Evolutionary conservation across 257 asterid species (phyloP), one percentile per base, ranked within the genome.

Genomic region (Eucommia ulmoides): DNA sequence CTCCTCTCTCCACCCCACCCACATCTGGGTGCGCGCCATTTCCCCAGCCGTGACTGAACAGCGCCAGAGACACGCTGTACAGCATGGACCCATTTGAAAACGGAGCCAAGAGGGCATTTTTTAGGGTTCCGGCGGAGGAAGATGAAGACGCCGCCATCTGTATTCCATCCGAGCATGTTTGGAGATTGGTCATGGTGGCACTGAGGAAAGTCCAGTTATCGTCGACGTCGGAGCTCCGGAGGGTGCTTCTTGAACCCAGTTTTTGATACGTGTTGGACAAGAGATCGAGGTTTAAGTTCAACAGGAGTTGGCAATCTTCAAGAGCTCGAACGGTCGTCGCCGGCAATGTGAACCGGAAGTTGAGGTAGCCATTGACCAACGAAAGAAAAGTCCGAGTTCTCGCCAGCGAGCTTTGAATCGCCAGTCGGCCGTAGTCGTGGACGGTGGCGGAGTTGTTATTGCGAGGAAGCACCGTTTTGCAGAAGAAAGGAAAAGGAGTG

Each of bases 161-260:
- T 15, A 71, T 64, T n/a, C 63, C 67, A 18, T 62, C 73, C 22
- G 55, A 17, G 52, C 77, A 71, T 1, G 77, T 65, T n/a, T 66
- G 64, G 14, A 33, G 38, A 38, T 58, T 50, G 19, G 73, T 65
- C 7, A 71, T 53, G 4, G 66, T 54, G 16, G 77, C 65, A 41
- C 77, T 71, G 19, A 66, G 70, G 22, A 44, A 21, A 8, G 73
- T 19, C 23, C 38, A 12, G 0, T 3, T 53, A 24, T 61, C 64
- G 8, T 50, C 24, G 3, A 49, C 55, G 24, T 51, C 23, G 0
- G 54, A 29, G 12, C 12, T 12, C 38, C 12, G 8, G 12, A 29
- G 38, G 38, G 38, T 29, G 38, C 12, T 29, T 29, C 38, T 29
- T 7, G 38, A 29, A 29, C 12, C 12, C 8, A 29, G 7, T 29